Conservation (phyloP, 2,329 filamentous ascomycete species). For the Colletotrichum plurivorum region DNA sequence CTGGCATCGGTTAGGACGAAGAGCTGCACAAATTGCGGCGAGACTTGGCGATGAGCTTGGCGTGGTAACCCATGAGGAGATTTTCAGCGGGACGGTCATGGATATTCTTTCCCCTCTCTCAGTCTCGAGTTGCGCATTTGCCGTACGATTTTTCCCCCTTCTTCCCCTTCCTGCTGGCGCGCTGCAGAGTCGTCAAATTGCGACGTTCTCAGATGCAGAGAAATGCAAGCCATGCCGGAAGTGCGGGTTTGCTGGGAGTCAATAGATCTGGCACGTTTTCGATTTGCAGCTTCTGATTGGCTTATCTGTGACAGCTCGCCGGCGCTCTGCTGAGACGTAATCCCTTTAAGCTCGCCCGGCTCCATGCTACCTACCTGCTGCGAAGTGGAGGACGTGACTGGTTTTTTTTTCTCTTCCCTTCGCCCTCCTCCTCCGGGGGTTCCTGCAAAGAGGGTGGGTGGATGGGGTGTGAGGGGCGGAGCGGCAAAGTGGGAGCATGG, state of each 20-base stretch:
- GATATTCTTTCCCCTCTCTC: conserved; percentile 1
- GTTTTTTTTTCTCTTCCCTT: background rate
- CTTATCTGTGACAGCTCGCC: conserved; percentile 15
- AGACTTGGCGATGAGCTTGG: conserved; percentile 38
- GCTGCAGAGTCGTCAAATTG: background rate
- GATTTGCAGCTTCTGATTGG: conserved; percentile 27
- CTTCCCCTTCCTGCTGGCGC: background rate
- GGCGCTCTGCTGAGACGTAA: conserved; percentile 23
- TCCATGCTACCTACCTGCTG: background rate
- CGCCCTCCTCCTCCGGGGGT: background rate
- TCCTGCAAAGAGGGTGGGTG: background rate
- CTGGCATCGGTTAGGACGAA: conserved; percentile 27
- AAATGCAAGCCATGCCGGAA: conserved; percentile 32
- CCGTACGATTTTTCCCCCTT: conserved; percentile 28
- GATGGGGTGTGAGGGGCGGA: conserved; percentile 2
- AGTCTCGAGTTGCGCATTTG: background rate
- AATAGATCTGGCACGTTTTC: conserved; percentile 42
- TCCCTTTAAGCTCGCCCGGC: conserved; percentile 31
- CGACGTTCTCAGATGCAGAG: background rate
- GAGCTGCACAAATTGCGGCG: conserved; percentile 7
- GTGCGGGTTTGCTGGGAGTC: conserved; percentile 40
- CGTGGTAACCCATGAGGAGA: conserved; percentile 1
- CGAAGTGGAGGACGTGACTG: background rate
- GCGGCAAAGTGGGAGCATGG: conserved; percentile 11
- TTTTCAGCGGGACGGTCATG: conserved; percentile 22